A percentile compares a stretch with the other conserved stretches of the same genome.
These are phyloP conservation scores for Calonectria pseudoreteaudii DNA, from an alignment of 2,329 filamentous ascomycete genomes.

Conservation along the genomic window DNA sequence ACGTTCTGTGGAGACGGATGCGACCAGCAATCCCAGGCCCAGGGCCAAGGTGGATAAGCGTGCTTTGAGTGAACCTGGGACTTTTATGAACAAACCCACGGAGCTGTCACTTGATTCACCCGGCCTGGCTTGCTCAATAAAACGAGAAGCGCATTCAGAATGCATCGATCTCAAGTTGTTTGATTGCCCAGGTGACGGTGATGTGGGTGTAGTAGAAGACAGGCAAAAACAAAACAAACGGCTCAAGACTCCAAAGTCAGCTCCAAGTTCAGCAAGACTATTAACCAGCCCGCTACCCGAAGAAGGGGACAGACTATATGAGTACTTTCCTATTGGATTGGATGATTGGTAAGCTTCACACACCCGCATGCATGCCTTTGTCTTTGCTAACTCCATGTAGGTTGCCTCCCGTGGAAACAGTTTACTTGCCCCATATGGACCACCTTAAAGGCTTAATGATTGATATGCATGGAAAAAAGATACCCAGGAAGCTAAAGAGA, in stretches of 20 bases:
- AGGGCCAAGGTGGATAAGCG: not conserved
- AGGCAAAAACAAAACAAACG: not conserved
- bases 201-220: not conserved
- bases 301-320: conserved; percentile 80
- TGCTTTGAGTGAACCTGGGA: not conserved
- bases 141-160: not conserved
- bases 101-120: not conserved
- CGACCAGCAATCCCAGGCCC: not conserved
- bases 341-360: conserved; percentile 80
- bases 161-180: not conserved
- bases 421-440: conserved; percentile 91
- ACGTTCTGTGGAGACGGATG: not conserved
- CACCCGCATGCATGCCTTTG: too few species aligned
- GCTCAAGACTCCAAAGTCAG: conserved; percentile 43
- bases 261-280: conserved; percentile 54
- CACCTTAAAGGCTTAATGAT: conserved; percentile 83
- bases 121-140: not conserved
- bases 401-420: conserved; percentile 89
- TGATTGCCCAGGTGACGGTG: not conserved
- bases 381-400: conserved; percentile 48
- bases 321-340: conserved; percentile 91
- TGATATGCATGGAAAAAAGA: conserved; percentile 76
- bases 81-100: not conserved
- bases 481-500: conserved; percentile 74
- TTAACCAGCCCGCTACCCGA: conserved; percentile 36